A percentile compares a stretch with the other conserved stretches of the same genome.
These are phyloP conservation scores for Mrakia frigida DNA, from an alignment of 768 basidiomycete genomes.

Conservation along the genomic window DNA sequence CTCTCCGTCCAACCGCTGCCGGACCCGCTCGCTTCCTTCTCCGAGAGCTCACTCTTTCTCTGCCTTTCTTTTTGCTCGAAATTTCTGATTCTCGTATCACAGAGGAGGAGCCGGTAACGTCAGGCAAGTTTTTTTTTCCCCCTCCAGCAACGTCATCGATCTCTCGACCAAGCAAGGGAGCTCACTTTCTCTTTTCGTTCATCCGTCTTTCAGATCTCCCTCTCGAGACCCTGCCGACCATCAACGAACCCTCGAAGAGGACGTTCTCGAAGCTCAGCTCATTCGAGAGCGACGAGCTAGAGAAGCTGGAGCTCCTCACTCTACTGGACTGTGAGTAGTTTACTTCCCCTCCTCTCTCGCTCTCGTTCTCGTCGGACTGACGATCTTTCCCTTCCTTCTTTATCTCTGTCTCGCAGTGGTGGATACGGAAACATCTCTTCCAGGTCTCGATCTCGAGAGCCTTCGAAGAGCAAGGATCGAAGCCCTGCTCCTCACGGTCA, in stretches of 20 bases:
- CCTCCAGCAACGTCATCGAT: background rate
- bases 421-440: background rate
- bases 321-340: conserved; percentile 16
- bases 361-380: background rate
- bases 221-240: conserved; percentile 28
- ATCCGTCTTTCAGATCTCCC: conserved; percentile 10
- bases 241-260: conserved; percentile 16
- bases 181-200: background rate
- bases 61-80: background rate
- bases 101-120: conserved; percentile 26
- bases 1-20: background rate
- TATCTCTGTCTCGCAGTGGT: background rate
- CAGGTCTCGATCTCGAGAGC: conserved; percentile 10
- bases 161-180: background rate
- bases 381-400: background rate
- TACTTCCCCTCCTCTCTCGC: background rate
- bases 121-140: background rate
- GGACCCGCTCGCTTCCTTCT: background rate
- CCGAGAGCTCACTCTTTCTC: background rate
- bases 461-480: background rate
- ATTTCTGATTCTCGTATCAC: background rate
- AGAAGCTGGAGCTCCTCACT: conserved; percentile 20
- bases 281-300: conserved; percentile 16
- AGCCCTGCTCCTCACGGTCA: conserved; percentile 9
- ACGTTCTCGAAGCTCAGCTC: conserved; percentile 30